Base-by-base conservation (phyloP, 1,139 yeast species). In the Insectozyma bohioensis region DNA sequence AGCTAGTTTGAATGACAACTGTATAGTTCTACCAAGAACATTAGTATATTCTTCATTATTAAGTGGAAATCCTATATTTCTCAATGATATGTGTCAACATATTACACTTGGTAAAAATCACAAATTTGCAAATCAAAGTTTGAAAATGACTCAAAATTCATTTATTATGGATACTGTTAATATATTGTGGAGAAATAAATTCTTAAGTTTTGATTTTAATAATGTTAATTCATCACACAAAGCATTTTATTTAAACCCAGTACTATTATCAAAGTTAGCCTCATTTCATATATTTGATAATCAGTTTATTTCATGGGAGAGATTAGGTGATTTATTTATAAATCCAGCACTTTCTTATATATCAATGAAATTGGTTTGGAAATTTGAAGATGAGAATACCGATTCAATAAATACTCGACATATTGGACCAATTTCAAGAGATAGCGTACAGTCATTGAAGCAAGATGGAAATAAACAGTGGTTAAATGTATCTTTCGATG, bases 121-220 rank as follows among this genome's bases (percentile, higher is more conserved):
- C 31, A 33, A 39, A 2, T 50, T 56, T 35, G 24, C 46, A 4
- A 40, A 36, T n/a, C 14, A 21, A 1, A 46, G 52, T 9, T 46
- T 54, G 18, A 65, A 68, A 26, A 43, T 46, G n/a, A 34, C 71
- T 5, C 80, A 75, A 34, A 78, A 79, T 36, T 58, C 75, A 0
- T 74, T 70, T 38, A 72, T 80, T 6, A 66, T 78, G 65, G 88
- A 82, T 48, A 47, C 75, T 6, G 67, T 84, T 32, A 81, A 81
- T 40, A 63, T 74, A 20, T 40, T 79, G 1, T 83, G 90, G 90
- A 61, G 85, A 43, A 79, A 79, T 41, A 71, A 66, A 47, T 51
- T 54, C 9, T 47, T 65, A 30, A 36, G 45, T 12, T 41, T 44
- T 23, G 54, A 47, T 20, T 35, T 36, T 2, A 35, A 38, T 1